Evolutionary conservation across 805 yeast genomes (phyloP), one percentile per base, ranked within the genome.

Genomic region (Lachancea sp.): DNA sequence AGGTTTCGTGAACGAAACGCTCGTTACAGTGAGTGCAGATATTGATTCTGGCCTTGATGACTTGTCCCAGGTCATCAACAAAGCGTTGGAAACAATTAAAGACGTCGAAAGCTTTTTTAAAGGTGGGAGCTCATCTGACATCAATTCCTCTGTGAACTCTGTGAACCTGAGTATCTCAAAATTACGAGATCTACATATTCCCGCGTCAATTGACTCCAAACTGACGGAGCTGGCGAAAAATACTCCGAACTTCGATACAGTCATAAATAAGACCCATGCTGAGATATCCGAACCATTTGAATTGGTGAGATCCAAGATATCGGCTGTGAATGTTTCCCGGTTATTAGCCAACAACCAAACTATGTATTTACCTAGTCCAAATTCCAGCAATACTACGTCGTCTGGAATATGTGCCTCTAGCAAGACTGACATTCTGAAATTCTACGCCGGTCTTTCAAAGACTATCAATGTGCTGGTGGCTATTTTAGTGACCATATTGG

Each of bases 11-110:
- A 87, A 89, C 52, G 63, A 63, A 1, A 78, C 92, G 0, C 58
- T 86, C 1, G 60, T 60, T 0, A 60, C 60, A 0, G 56, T 78
- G n/a, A 75, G 84, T 0, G 64, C 65, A 32, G 88, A 77, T 5
- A 64, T 89, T 20, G 79, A 85, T 41, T 71, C 68, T 26, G 92
- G 89, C 0, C 61, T 89, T 23, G 69, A 69, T 8, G 83, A 77
- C 22, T 53, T 90, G 2, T 70, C 85, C 1, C 56, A 61, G 1
- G 64, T 78, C 0, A 60, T 89, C 6, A 80, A 85, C 49, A 70
- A 69, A 11, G 64, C 83, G 0, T 55, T 79, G 2, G 60, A 66
- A 7, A 73, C 76, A 0, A 74, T 74, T 6, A 70, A 68, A 8
- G 70, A 71, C 4, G 65, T 86, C 1, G 75, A 75, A 33, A 65